phyloP scores from a whole-genome alignment of 2,329 filamentous ascomycete species.

The Chaetomiaceae sp. region DNA sequence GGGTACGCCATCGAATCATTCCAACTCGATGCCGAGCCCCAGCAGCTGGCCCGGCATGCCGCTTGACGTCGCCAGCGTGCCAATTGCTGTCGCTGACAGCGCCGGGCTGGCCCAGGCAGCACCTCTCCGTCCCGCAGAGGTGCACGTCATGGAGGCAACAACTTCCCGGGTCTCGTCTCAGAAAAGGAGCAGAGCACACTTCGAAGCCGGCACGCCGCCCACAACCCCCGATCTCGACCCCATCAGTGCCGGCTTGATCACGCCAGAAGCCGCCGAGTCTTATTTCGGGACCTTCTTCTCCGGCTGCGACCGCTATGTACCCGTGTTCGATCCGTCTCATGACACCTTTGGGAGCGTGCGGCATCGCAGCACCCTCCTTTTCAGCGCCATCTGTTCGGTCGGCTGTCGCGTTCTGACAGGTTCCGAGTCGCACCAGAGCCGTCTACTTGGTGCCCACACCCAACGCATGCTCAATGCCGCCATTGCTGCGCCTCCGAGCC shows the following conservation, averaged over 20 bases:
- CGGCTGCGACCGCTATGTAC: slow-evolving; percentile 2
- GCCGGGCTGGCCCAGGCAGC: neutral
- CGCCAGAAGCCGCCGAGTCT: neutral
- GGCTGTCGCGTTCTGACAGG: slow-evolving; percentile 1
- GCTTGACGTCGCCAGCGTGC: neutral
- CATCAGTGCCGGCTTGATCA: neutral
- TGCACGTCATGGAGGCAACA: neutral
- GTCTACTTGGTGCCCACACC: neutral
- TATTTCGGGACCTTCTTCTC: slow-evolving; percentile 3
- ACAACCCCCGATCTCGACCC: slow-evolving; percentile 3
- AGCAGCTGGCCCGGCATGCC: neutral
- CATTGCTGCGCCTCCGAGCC: neutral
- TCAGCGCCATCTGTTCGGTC: slow-evolving; percentile 1
- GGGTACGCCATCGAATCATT: neutral
- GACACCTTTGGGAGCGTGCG: slow-evolving; percentile 5
- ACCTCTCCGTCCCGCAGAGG: neutral
- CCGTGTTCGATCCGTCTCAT: neutral
- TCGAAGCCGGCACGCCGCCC: neutral
- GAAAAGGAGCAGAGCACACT: slow-evolving; percentile 4
- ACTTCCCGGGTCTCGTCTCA: no score
- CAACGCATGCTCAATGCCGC: slow-evolving; percentile 4
- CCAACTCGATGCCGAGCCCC: neutral
- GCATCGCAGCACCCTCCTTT: neutral
- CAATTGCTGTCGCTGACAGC: neutral
- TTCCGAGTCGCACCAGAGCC: slow-evolving; percentile 1